Evolutionary conservation across 2,329 filamentous ascomycete species (phyloP), one percentile per base, ranked within the genome.

Genomic region (Tolypocladium guangdongense): DNA sequence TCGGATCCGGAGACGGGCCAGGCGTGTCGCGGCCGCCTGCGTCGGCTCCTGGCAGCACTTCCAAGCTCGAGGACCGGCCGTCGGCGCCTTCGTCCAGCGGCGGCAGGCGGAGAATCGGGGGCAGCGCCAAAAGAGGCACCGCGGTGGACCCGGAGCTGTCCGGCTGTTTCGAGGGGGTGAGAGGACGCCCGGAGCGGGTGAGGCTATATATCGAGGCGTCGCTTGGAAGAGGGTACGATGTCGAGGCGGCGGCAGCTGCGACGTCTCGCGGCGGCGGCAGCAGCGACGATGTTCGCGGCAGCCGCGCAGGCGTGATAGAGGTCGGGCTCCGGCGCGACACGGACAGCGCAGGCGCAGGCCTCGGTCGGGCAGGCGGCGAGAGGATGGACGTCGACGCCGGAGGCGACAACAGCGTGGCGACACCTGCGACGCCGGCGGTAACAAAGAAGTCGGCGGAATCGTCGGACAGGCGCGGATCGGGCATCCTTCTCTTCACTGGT

Each of bases 271-370:
- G 64, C 37, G 71, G 66, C 45, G 72, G 71, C n/a, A 74, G 63
- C 52, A 76, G 66, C 46, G 74, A 75, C 35, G 73, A 74, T 30
- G 67, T 70, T 56, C 72, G 71, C 49, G 72, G 71, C 43, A 69
- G 68, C 45, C 67, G 68, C 49, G 64, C 55, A 20, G 64, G 63
- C 41, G 67, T 53, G 46, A 62, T 62, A 43, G 60, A 62, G 55
- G 65, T 62, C 58, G 63, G 60, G 55, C 18, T 14, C 24, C 24
- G 24, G n/a, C 18, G 51, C 8, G 64, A 58, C 43, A 59, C 59
- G 53, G 58, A 62, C 55, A 55, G 60, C 50, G 56, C 59, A 55
- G 55, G 62, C 49, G 55, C 57, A 52, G 55, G 57, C 24, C 49
- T 50, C 37, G 50, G 47, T 27, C 45, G 52, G 20, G 50, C 46